Conservation (phyloP, 139 green algal species). For the Asterochloris sp. region DNA sequence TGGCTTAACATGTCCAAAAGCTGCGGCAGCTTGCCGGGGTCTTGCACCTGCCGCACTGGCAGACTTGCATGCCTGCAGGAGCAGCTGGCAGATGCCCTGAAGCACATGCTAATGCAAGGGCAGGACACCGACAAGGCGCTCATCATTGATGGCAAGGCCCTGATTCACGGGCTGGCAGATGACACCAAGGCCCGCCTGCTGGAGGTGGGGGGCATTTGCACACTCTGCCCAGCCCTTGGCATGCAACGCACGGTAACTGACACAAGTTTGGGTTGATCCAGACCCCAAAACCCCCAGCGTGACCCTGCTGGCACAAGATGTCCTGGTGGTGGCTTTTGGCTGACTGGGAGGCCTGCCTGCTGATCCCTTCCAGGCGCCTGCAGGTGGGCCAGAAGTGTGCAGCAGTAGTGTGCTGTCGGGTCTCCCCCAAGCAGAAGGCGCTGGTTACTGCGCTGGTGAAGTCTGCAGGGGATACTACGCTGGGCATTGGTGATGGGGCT, state of each 20-base stretch:
- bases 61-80: not conserved
- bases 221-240: not conserved
- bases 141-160: slow-evolving; percentile 39
- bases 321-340: not conserved
- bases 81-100: slow-evolving; percentile 45
- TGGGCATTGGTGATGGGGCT: slow-evolving; percentile 79
- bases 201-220: slow-evolving; percentile 5
- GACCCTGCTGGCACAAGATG: not conserved
- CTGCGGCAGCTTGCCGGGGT: no score
- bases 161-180: slow-evolving; percentile 11
- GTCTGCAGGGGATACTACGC: slow-evolving; percentile 42
- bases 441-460: slow-evolving; percentile 65
- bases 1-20: not conserved
- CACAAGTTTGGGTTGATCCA: not conserved
- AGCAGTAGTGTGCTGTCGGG: slow-evolving; percentile 74
- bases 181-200: slow-evolving; percentile 18
- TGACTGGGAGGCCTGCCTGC: not conserved
- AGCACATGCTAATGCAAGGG: slow-evolving; percentile 1
- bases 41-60: no score
- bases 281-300: not conserved
- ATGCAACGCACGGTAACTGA: not conserved
- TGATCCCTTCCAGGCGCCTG: not conserved
- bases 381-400: slow-evolving; percentile 48
- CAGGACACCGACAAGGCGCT: slow-evolving; percentile 21
- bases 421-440: slow-evolving; percentile 72